phyloP scores from a whole-genome alignment of 1,284 basidiomycete species.

The Inonotus hispidus region DNA sequence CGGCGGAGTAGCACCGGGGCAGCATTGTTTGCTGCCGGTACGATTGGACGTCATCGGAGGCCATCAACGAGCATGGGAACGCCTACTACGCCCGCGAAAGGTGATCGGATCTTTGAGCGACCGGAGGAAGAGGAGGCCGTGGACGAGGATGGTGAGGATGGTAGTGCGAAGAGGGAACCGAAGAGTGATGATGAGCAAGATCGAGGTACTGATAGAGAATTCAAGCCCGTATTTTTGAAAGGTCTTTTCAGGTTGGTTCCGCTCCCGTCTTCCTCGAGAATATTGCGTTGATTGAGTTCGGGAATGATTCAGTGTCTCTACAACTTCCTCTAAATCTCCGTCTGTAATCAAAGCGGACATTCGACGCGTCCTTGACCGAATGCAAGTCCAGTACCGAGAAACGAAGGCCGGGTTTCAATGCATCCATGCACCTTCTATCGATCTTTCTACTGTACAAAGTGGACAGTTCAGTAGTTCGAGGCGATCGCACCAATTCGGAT shows the following conservation, averaged over 20 bases:
- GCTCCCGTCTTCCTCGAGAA: not conserved
- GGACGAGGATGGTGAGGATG: slow-evolving; percentile 30
- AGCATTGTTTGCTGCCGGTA: slow-evolving; percentile 48
- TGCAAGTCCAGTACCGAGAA: slow-evolving; percentile 92
- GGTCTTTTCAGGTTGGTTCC: slow-evolving; percentile 74
- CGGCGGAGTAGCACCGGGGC: slow-evolving; percentile 71
- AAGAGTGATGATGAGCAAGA: slow-evolving; percentile 26
- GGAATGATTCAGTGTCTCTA: slow-evolving; percentile 65
- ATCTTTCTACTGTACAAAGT: slow-evolving; percentile 64
- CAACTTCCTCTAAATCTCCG: slow-evolving; percentile 89
- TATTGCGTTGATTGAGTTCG: not conserved
- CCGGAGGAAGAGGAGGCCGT: slow-evolving; percentile 37
- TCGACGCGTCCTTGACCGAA: slow-evolving; percentile 81
- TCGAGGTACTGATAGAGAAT: slow-evolving; percentile 48
- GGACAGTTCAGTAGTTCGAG: slow-evolving; percentile 24
- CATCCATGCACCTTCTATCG: slow-evolving; percentile 91
- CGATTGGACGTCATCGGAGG: slow-evolving; percentile 58
- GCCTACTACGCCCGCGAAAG: slow-evolving; percentile 29
- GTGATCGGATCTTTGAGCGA: slow-evolving; percentile 43
- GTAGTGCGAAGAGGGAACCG: slow-evolving; percentile 28
- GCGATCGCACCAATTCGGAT: slow-evolving; percentile 24
- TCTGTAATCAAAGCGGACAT: slow-evolving; percentile 81
- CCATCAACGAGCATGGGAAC: slow-evolving; percentile 52
- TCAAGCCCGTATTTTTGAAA: slow-evolving; percentile 87
- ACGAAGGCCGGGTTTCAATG: slow-evolving; percentile 93